Percentiles rank a stretch among this genome's conserved stretches.
These are phyloP conservation scores for Parathielavia appendiculata DNA, from an alignment of 495 filamentous ascomycete species.

Conservation along the genomic window DNA sequence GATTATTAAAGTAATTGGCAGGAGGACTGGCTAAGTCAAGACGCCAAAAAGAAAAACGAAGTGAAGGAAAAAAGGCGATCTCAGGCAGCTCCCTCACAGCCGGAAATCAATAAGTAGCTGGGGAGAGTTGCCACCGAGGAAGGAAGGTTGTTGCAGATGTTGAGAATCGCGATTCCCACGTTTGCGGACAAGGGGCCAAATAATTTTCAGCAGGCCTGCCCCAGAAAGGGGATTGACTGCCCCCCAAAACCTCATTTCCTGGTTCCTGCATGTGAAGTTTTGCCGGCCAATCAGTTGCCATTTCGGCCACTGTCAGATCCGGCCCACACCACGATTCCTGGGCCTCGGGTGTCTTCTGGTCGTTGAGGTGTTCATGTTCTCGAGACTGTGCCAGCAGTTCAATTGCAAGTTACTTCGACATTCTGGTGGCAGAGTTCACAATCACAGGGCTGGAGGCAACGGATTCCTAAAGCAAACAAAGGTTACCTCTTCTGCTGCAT, in stretches of 20 bases:
- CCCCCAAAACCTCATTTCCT: conserved; percentile 28
- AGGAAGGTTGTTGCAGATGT: conserved; percentile 10
- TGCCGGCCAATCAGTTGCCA: conserved; percentile 21
- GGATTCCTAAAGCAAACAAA: too few species aligned
- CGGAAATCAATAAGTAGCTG: conserved; percentile 8
- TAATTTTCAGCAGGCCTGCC: conserved; percentile 16
- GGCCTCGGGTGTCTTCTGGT: conserved; percentile 18
- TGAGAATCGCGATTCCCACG: conserved; percentile 9
- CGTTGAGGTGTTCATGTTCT: too few species aligned
- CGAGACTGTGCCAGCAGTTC: too few species aligned
- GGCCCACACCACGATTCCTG: conserved; percentile 4
- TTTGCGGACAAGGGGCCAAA: conserved; percentile 17
- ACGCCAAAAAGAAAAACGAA: conserved; percentile 8
- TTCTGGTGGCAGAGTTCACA: too few species aligned
- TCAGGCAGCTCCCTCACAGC: conserved; percentile 9
- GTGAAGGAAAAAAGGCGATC: conserved; percentile 7
- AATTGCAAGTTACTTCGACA: background rate
- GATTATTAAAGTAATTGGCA: background rate
- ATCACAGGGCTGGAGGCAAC: too few species aligned
- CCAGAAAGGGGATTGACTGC: conserved; percentile 22
- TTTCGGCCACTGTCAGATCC: conserved; percentile 3
- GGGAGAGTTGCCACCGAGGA: conserved; percentile 8
- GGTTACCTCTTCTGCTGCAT: too few species aligned
- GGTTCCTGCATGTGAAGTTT: conserved; percentile 31
- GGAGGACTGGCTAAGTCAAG: conserved; percentile 5